A percentile compares a stretch with the other conserved stretches of the same genome.
Evolutionary conservation across 1,139 yeast species (phyloP).

Genomic region (Taiozyma sp.): DNA sequence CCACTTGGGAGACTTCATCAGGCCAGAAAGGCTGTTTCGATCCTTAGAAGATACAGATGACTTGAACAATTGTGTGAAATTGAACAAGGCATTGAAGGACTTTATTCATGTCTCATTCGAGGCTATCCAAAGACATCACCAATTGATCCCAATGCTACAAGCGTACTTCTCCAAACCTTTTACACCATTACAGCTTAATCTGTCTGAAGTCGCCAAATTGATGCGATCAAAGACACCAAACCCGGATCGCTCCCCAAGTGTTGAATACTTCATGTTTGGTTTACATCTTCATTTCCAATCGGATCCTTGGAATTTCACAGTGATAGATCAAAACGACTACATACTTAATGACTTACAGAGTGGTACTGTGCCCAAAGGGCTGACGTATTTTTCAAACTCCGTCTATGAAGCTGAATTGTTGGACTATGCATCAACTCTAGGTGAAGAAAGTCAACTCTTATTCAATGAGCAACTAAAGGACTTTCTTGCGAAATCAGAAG

Average conservation of each 20-base stretch:
- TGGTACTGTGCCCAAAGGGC: slow-evolving; percentile 2
- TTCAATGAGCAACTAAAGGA: slow-evolving; percentile 1
- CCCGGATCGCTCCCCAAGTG: background rate
- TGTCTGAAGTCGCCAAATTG: slow-evolving; percentile 3
- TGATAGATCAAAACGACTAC: background rate
- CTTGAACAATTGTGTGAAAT: background rate
- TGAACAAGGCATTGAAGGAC: slow-evolving; percentile 3
- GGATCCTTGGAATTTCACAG: slow-evolving; percentile 6
- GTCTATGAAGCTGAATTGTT: slow-evolving; percentile 5
- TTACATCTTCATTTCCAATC: slow-evolving; percentile 12
- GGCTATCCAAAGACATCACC: slow-evolving; percentile 1
- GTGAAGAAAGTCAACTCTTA: background rate
- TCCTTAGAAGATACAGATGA: slow-evolving; percentile 1
- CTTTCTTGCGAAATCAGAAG: background rate
- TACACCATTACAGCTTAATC: slow-evolving; percentile 9
- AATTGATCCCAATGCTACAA: slow-evolving; percentile 14
- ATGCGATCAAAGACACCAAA: slow-evolving; percentile 3
- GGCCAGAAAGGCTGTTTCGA: slow-evolving; percentile 4
- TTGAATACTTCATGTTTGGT: slow-evolving; percentile 14
- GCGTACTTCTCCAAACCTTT: slow-evolving; percentile 12
- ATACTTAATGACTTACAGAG: background rate
- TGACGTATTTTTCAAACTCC: slow-evolving; percentile 7
- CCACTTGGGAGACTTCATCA: slow-evolving; percentile 2
- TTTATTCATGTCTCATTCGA: slow-evolving; percentile 6
- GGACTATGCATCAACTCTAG: slow-evolving; percentile 1